Percentiles rank a stretch among this genome's conserved stretches.
Conservation (phyloP, 352 stramenopile genomes). For the Pythium insidiosum region DNA sequence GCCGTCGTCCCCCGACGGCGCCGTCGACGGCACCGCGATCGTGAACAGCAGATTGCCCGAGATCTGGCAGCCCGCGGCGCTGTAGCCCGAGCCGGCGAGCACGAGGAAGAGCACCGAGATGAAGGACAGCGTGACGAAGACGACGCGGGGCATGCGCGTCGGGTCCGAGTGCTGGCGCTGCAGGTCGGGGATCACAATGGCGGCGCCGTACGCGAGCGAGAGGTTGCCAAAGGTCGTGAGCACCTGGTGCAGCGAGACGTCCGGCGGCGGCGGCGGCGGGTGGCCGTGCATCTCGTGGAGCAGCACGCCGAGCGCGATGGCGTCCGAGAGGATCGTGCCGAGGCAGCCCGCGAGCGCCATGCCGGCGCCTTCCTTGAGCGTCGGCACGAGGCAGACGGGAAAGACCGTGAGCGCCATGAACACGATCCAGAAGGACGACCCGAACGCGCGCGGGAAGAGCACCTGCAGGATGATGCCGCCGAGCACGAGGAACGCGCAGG, state of each 20-base stretch:
- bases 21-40: no score
- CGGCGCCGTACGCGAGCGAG: not conserved
- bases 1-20: no score
- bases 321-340: no score
- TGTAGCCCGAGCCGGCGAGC: slow-evolving; percentile 15
- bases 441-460: slow-evolving; percentile 13
- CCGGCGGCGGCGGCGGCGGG: slow-evolving; percentile 1
- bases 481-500: no score
- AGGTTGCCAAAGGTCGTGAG: no score
- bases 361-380: no score
- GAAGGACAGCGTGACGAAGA: slow-evolving; percentile 13
- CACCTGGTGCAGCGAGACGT: slow-evolving; percentile 13
- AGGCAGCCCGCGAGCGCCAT: no score
- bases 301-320: no score
- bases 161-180: slow-evolving; percentile 18
- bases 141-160: slow-evolving; percentile 16
- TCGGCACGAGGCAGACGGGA: slow-evolving; percentile 16
- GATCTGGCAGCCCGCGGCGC: no score
- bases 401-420: slow-evolving; percentile 12
- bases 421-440: slow-evolving; percentile 14
- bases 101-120: no score
- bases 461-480: no score
- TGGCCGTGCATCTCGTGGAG: slow-evolving; percentile 11
- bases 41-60: slow-evolving; percentile 24
- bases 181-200: slow-evolving; percentile 14